Conservation (phyloP, 1,284 basidiomycete species). For the Ustilago trichophora region DNA sequence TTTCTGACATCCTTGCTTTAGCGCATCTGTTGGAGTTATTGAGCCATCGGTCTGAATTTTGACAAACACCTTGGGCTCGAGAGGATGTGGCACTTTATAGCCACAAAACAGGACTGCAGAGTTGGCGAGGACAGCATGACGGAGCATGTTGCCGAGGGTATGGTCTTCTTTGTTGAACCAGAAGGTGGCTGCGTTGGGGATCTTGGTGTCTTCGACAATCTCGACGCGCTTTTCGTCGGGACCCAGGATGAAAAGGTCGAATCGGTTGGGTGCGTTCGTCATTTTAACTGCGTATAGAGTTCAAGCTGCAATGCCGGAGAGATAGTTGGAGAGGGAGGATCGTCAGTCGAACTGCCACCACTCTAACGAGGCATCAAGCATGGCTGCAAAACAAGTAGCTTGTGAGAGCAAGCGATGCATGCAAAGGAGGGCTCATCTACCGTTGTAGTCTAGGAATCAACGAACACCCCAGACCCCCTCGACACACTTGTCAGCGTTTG, state of each 20-base stretch:
- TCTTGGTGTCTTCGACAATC: slow-evolving; percentile 92
- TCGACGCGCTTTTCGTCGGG: slow-evolving; percentile 92
- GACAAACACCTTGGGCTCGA: slow-evolving; percentile 90
- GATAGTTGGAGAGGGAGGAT: neutral
- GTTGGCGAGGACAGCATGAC: slow-evolving; percentile 71
- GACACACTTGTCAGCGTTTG: slow-evolving; percentile 58
- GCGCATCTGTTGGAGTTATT: slow-evolving; percentile 80
- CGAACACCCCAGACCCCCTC: slow-evolving; percentile 38
- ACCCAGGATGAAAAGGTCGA: slow-evolving; percentile 88
- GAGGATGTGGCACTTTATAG: slow-evolving; percentile 95
- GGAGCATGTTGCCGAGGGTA: slow-evolving; percentile 93
- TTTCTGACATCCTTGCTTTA: slow-evolving; percentile 84
- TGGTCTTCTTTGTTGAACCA: slow-evolving; percentile 96
- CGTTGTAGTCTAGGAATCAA: slow-evolving; percentile 65
- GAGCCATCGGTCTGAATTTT: slow-evolving; percentile 95
- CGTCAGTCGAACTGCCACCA: slow-evolving; percentile 6
- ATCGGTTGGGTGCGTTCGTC: slow-evolving; percentile 86
- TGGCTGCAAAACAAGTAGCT: no score
- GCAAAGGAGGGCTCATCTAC: slow-evolving; percentile 61
- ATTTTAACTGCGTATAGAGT: no score
- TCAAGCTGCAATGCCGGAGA: no score
- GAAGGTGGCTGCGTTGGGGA: slow-evolving; percentile 94
- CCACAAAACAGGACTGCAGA: slow-evolving; percentile 82
- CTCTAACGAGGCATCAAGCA: no score
- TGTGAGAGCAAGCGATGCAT: no score